Evolutionary conservation across 2,329 filamentous ascomycete genomes (phyloP), one percentile per base, ranked within the genome.

Genomic region (Nemania bipapillata): DNA sequence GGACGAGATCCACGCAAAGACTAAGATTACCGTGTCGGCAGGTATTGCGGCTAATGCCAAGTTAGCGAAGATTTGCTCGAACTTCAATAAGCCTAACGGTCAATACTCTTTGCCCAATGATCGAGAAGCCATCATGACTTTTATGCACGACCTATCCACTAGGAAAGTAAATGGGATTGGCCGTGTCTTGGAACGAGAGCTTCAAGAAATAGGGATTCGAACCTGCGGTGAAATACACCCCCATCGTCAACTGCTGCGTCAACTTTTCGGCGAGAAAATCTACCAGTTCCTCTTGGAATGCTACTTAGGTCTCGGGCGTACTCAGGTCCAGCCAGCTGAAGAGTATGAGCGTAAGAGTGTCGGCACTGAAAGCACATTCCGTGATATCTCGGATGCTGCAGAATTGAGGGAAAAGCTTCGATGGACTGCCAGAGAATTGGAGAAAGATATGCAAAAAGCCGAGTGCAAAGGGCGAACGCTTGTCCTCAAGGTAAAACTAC

Each of bases 91-190:
- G 77, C 96, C 96, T 0, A 97, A 99, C 74, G 96, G 96, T 0
- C 96, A 98, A 77, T 98, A 91, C 74, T 81, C 87, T 9, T 83
- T 98, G 1, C 86, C 91, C 0, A 92, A 86, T 60, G 90, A 97
- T 47, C 86, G 94, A 9, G 81, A 83, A 28, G 86, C 88, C 0
- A 93, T 99, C 68, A 89, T 98, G 87, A 82, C 86, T 0, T 98
- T 97, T 77, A 97, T 98, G 91, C 86, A 86, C 11, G 86, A 90
- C 32, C 83, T 99, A 26, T 91, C 94, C 0, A 94, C 93, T 0
- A 87, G 96, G 37, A 97, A 97, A 77, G 92, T 98, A 50, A 97
- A 97, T 73, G 96, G 96, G 0, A 88, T 99, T n/a, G 96, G 96
- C 0, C 88, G 96, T 24, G 96, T 98, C 0, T 90, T 97, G 69